phyloP scores from a whole-genome alignment of 116 monocot genomes.

The Papilionanthe hybrid region DNA sequence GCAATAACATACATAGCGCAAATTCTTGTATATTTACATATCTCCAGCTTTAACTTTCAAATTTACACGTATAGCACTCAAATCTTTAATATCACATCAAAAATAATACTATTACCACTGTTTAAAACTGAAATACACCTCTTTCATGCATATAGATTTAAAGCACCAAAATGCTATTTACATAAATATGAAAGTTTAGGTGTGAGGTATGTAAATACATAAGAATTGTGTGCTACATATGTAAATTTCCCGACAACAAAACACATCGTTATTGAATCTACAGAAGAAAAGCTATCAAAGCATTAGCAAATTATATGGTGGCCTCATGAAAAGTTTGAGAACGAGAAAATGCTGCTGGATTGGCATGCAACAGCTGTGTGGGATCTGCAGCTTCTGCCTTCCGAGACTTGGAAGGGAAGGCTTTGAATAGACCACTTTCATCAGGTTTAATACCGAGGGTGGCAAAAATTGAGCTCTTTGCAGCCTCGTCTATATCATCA shows the following conservation, averaged over 20 bases:
- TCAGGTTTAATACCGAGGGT: constrained; percentile 84
- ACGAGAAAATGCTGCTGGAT: constrained; percentile 48
- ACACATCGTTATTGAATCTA: neutral
- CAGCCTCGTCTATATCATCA: constrained; percentile 86
- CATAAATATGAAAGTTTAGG: no score
- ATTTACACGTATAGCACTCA: no score
- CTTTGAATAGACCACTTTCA: constrained; percentile 33
- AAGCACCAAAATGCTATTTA: no score
- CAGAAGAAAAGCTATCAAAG: neutral
- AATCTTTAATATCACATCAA: no score
- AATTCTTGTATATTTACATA: no score
- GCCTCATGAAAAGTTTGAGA: constrained; percentile 48
- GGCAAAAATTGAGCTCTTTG: constrained; percentile 92
- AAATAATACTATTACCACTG: no score
- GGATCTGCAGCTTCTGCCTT: constrained; percentile 9
- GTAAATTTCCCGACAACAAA: neutral
- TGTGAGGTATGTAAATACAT: no score
- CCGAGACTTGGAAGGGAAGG: constrained; percentile 25
- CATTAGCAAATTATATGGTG: neutral
- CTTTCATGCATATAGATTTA: no score
- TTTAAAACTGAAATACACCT: no score
- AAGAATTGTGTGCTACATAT: no score
- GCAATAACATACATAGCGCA: no score
- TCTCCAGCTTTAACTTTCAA: no score
- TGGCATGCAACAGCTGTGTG: constrained; percentile 23